Base-by-base conservation (phyloP, 1,284 basidiomycete genomes). In the Waitea zeae region DNA sequence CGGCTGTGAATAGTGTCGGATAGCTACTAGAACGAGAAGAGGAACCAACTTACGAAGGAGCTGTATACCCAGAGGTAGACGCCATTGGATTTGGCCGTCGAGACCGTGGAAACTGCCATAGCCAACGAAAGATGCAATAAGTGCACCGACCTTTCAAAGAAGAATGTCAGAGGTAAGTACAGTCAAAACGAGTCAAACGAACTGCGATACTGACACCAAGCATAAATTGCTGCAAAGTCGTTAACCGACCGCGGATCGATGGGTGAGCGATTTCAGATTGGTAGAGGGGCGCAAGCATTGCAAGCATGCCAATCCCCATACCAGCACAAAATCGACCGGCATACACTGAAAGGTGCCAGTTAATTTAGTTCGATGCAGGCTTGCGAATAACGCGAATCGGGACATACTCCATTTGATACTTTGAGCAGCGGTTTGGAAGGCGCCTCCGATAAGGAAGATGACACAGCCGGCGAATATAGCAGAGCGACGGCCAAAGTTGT, bases 221-320 rank as follows among this genome's bases (percentile, higher is more conserved):
- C 53, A 62, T 62, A 44, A 64, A 61, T 45, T 75, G 70, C 50
- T 74, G 72, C 17, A 74, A 54, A 2, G 71, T 72, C 2, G 67
- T 72, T 27, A 75, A 54, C 20, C 67, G 55, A 13, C 72, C 74
- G 18, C 73, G 60, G 35, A 70, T 70, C 44, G 66, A 67, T 0
- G 71, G 70, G 40, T 72, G 70, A 2, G 71, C 68, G 37, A 76
- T 73, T 51, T 76, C 71, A 11, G 63, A 60, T 51, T 64, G 61
- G 48, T 75, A 78, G 3, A 76, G 48, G 11, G 70, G 70, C 1
- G 68, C 68, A 15, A 75, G 53, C 44, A 70, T 62, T 1, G 67
- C 59, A 35, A 71, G 56, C 43, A 67, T 63, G 2, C 71, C 70
- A 37, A 62, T 60, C 15, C 55, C 54, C 39, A 61, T 45, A 46